Conservation (phyloP, 176 grass and related monocot species). For the Ensete ventricosum region DNA sequence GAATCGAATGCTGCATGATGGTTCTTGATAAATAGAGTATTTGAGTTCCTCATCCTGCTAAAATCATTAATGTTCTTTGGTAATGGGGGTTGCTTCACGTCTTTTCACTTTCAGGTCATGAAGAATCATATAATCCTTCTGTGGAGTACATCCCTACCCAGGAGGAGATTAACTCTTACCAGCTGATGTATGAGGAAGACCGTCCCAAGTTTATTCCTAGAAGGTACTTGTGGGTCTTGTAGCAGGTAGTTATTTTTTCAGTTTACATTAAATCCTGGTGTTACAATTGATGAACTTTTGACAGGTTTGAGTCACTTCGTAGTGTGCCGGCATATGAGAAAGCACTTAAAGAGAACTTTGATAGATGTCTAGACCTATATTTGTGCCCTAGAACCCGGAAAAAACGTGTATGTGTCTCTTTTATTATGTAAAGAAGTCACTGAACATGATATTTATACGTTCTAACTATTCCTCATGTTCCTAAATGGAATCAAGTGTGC, state of each 20-base stretch:
- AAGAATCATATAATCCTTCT: constrained; percentile 98
- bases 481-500: not conserved
- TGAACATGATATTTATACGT: not conserved
- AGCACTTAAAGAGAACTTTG: constrained; percentile 79
- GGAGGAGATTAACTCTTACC: constrained; percentile 93
- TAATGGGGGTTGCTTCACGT: not conserved
- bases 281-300: constrained; percentile 13
- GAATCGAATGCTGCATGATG: no score
- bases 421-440: not conserved
- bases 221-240: constrained; percentile 28
- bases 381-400: constrained; percentile 89
- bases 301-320: constrained; percentile 75
- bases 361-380: constrained; percentile 91
- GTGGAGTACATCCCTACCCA: constrained; percentile 88
- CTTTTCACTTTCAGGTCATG: constrained; percentile 57
- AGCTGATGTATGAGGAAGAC: constrained; percentile 95
- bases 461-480: not conserved
- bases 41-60: not conserved
- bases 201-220: constrained; percentile 89
- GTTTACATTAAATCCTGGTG: constrained; percentile 15
- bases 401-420: constrained; percentile 56
- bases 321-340: constrained; percentile 90
- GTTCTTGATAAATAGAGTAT: not conserved
- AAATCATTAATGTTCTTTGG: not conserved
- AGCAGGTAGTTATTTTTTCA: constrained; percentile 6